Conservation (phyloP, 1,284 basidiomycete genomes). For the Takashimella tepidaria region DNA sequence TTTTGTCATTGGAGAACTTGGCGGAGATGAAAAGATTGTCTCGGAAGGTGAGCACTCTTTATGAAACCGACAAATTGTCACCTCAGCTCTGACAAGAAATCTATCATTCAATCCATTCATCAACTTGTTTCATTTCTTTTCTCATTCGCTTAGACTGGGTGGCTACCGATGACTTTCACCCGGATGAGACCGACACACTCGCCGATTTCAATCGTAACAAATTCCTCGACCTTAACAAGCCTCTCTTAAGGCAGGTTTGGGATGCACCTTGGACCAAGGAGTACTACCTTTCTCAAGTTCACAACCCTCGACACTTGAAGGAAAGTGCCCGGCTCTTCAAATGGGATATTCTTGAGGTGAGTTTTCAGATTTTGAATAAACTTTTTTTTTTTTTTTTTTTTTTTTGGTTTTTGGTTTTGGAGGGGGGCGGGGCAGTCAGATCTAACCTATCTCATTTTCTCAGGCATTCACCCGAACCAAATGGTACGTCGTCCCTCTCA, state of each 20-base stretch:
- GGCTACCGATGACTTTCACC: constrained; percentile 78
- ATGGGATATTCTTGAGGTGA: constrained; percentile 71
- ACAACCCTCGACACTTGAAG: constrained; percentile 86
- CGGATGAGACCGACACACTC: constrained; percentile 73
- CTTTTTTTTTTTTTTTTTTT: neutral
- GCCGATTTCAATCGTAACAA: constrained; percentile 80
- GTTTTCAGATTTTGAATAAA: too few species aligned
- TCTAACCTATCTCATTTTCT: too few species aligned
- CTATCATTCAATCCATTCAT: neutral
- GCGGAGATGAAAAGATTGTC: constrained; percentile 67
- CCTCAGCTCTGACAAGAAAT: too few species aligned
- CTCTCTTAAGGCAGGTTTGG: constrained; percentile 53
- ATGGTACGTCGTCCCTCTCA: constrained; percentile 89
- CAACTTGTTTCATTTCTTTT: too few species aligned
- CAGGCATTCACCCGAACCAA: constrained; percentile 78
- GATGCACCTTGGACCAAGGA: constrained; percentile 61
- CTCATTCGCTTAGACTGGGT: constrained; percentile 90
- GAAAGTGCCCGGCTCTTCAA: constrained; percentile 86
- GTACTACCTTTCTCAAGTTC: constrained; percentile 94
- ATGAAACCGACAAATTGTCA: too few species aligned
- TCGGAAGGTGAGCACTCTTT: constrained; percentile 69
- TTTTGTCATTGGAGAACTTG: constrained; percentile 73
- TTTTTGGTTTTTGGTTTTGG: too few species aligned
- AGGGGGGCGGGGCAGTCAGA: too few species aligned
- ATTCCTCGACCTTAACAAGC: constrained; percentile 87